A percentile compares a stretch with the other conserved stretches of the same genome.
phyloP scores from a whole-genome alignment of 1,139 yeast genomes.

The Blastobotrys proliferans region DNA sequence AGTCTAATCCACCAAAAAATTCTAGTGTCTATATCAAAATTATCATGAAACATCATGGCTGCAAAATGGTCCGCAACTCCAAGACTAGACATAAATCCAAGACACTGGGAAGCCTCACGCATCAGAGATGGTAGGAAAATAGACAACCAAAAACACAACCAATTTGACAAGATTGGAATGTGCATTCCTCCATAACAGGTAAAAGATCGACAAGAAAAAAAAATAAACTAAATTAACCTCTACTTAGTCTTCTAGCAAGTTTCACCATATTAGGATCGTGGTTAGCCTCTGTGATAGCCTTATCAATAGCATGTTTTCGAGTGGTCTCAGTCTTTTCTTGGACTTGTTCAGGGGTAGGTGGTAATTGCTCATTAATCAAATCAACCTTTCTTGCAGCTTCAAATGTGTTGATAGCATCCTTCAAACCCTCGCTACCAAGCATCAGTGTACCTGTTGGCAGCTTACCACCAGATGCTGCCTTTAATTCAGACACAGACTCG shows the following conservation, averaged over 20 bases:
- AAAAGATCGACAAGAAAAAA: background rate
- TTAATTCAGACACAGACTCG: constrained; percentile 79
- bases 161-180: background rate
- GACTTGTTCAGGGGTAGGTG: constrained; percentile 69
- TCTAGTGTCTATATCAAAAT: no score
- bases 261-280: constrained; percentile 34
- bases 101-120: no score
- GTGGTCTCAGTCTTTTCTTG: constrained; percentile 44
- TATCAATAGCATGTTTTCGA: constrained; percentile 41
- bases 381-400: constrained; percentile 86
- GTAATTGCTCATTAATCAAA: constrained; percentile 78
- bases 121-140: background rate
- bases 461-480: constrained; percentile 61
- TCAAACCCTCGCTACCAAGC: constrained; percentile 78
- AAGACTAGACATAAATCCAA: no score
- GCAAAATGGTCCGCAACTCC: no score
- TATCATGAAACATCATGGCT: no score
- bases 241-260: constrained; percentile 33
- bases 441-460: constrained; percentile 86
- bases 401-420: constrained; percentile 64
- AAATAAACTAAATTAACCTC: constrained; percentile 10
- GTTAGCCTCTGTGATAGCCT: constrained; percentile 43
- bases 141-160: background rate
- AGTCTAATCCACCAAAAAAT: no score
- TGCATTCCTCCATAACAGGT: background rate